A percentile compares a stretch with the other conserved stretches of the same genome.
These are phyloP conservation scores for Fusarium anthophilum DNA, from an alignment of 2,329 filamentous ascomycete genomes.

Conservation along the genomic window DNA sequence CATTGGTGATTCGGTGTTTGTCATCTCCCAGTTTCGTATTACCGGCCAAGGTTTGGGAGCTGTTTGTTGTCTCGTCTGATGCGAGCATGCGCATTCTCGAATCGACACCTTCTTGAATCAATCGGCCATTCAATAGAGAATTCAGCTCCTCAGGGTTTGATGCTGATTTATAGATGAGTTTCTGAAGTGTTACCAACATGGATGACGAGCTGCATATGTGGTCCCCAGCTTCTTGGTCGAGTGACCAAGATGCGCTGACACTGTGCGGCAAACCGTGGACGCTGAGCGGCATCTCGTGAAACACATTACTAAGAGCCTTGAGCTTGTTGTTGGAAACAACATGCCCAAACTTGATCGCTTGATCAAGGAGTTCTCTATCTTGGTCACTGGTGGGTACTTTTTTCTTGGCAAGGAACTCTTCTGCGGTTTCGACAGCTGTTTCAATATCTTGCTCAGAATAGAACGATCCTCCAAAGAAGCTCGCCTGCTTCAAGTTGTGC, in stretches of 20 bases:
- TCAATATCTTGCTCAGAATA: slow-evolving; percentile 71
- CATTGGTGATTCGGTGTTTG: slow-evolving; percentile 46
- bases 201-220: slow-evolving; percentile 59
- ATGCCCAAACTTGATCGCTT: slow-evolving; percentile 74
- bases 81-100: slow-evolving; percentile 48
- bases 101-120: slow-evolving; percentile 52
- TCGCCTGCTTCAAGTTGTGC: slow-evolving; percentile 81
- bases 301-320: slow-evolving; percentile 73
- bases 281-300: slow-evolving; percentile 82
- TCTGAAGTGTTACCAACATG: slow-evolving; percentile 63
- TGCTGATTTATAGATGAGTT: slow-evolving; percentile 57
- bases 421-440: slow-evolving; percentile 71
- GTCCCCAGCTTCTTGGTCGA: slow-evolving; percentile 64
- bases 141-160: slow-evolving; percentile 56
- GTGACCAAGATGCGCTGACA: slow-evolving; percentile 72
- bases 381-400: slow-evolving; percentile 65
- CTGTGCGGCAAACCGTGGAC: slow-evolving; percentile 72
- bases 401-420: slow-evolving; percentile 72
- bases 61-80: slow-evolving; percentile 12
- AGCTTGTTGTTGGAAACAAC: slow-evolving; percentile 66
- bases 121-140: slow-evolving; percentile 57
- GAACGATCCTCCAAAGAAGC: slow-evolving; percentile 86
- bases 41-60: slow-evolving; percentile 48
- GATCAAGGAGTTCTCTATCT: slow-evolving; percentile 68
- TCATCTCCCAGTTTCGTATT: slow-evolving; percentile 56